phyloP scores from a whole-genome alignment of 768 basidiomycete genomes.

The Termitomyces sp. region DNA sequence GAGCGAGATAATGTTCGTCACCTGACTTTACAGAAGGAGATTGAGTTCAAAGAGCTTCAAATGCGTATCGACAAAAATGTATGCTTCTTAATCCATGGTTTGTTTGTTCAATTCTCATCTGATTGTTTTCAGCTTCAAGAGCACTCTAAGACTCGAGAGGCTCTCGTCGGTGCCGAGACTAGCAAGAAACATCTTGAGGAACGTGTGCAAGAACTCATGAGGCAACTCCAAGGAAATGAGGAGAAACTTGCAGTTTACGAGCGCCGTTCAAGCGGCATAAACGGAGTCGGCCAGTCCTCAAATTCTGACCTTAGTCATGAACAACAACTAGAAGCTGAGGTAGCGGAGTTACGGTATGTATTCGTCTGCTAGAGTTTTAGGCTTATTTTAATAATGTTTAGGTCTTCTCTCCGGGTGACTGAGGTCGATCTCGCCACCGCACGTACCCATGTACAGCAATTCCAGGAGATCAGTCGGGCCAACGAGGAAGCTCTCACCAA shows the following conservation, averaged over 20 bases:
- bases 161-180: conserved; percentile 68
- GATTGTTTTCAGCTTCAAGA: conserved; percentile 50
- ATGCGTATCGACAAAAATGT: conserved; percentile 68
- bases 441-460: conserved; percentile 74
- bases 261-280: conserved; percentile 43
- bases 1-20: conserved; percentile 77
- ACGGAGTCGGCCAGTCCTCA: conserved; percentile 26
- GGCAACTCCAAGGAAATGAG: conserved; percentile 67
- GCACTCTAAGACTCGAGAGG: conserved; percentile 63
- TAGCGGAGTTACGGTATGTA: conserved; percentile 77
- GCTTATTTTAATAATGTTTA: conserved; percentile 23
- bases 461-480: conserved; percentile 80
- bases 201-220: conserved; percentile 56
- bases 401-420: conserved; percentile 70
- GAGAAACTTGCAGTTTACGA: conserved; percentile 90
- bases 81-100: conserved; percentile 19
- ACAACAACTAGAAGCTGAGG: conserved; percentile 78
- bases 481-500: conserved; percentile 73
- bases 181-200: conserved; percentile 78
- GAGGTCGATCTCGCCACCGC: conserved; percentile 75
- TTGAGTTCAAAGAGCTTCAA: conserved; percentile 76
- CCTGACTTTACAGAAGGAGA: conserved; percentile 72
- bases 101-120: conserved; percentile 3
- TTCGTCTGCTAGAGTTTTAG: background rate
- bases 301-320: conserved; percentile 57